Conservation (phyloP, 2,329 filamentous ascomycete genomes). For the Colletotrichum somersetense region DNA sequence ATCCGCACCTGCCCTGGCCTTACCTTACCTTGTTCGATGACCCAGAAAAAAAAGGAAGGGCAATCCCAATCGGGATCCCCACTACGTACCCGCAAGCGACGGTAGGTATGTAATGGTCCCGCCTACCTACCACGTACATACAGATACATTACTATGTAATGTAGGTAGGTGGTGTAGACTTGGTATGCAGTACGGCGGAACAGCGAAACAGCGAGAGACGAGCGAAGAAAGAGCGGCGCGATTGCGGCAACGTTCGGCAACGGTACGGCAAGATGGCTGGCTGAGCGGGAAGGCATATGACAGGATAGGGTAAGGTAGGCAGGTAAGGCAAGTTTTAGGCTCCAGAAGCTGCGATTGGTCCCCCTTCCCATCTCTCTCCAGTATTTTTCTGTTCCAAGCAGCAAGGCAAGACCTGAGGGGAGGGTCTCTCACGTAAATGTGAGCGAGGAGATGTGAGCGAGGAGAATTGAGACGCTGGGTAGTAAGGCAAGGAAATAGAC, state of each 20-base stretch:
- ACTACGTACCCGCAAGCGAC: slow-evolving; percentile 38
- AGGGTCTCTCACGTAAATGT: background rate
- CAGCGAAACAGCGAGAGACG: slow-evolving; percentile 26
- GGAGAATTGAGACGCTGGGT: background rate
- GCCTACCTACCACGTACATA: background rate
- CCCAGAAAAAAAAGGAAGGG: slow-evolving; percentile 11
- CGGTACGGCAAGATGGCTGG: slow-evolving; percentile 21
- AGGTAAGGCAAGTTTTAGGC: background rate
- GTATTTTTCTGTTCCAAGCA: background rate
- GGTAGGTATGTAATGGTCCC: slow-evolving; percentile 15
- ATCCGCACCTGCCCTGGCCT: slow-evolving; percentile 5
- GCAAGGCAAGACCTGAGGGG: no score
- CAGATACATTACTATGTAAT: no score
- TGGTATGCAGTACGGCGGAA: background rate
- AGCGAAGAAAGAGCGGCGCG: slow-evolving; percentile 37
- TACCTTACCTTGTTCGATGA: no score
- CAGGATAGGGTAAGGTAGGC: background rate
- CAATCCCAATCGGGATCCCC: slow-evolving; percentile 31
- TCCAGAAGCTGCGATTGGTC: background rate
- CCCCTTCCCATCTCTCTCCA: background rate
- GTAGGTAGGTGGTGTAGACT: no score
- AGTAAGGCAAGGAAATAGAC: slow-evolving; percentile 14
- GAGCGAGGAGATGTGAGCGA: slow-evolving; percentile 6
- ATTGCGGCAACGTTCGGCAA: slow-evolving; percentile 27
- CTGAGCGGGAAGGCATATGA: background rate